A percentile compares a stretch with the other conserved stretches of the same genome.
phyloP scores from a whole-genome alignment of 495 filamentous ascomycete species.

The Ascodesmis nigricans region DNA sequence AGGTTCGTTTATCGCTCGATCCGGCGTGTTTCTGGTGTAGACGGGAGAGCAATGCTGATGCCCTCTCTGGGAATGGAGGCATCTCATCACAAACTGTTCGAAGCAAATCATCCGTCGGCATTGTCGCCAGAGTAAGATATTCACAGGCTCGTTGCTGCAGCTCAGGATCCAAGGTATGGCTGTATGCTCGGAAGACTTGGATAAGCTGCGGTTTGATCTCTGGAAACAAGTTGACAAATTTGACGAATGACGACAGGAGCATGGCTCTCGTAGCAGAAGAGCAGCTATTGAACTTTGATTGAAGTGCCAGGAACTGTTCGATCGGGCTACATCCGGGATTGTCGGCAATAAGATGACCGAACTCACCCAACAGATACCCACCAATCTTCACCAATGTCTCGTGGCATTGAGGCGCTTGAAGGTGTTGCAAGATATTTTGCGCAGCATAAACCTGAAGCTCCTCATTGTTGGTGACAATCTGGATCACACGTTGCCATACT shows the following conservation, averaged over 20 bases:
- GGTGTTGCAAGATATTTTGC: constrained; percentile 68
- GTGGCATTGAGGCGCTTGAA: constrained; percentile 81
- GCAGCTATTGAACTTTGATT: constrained; percentile 71
- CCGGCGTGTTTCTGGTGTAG: constrained; percentile 82
- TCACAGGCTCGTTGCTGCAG: constrained; percentile 93
- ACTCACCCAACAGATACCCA: constrained; percentile 85
- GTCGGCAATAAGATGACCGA: constrained; percentile 95
- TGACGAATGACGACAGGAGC: constrained; percentile 83
- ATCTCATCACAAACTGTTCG: constrained; percentile 97
- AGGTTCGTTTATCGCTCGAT: constrained; percentile 82
- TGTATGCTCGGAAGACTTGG: constrained; percentile 75
- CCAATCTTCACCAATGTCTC: constrained; percentile 96
- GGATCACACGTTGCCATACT: constrained; percentile 97
- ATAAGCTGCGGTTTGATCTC: constrained; percentile 94
- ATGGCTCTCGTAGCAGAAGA: constrained; percentile 80
- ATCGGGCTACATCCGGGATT: constrained; percentile 83
- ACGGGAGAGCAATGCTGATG: constrained; percentile 74
- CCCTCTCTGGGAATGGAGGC: constrained; percentile 91
- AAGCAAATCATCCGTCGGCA: constrained; percentile 76
- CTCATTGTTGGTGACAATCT: constrained; percentile 99
- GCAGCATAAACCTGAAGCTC: constrained; percentile 93
- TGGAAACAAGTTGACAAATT: constrained; percentile 95
- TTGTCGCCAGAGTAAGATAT: constrained; percentile 67
- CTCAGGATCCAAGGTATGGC: constrained; percentile 85
- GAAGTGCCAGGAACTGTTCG: constrained; percentile 86